phyloP scores from a whole-genome alignment of 345 rosid genomes.

The Brassica rapa region DNA sequence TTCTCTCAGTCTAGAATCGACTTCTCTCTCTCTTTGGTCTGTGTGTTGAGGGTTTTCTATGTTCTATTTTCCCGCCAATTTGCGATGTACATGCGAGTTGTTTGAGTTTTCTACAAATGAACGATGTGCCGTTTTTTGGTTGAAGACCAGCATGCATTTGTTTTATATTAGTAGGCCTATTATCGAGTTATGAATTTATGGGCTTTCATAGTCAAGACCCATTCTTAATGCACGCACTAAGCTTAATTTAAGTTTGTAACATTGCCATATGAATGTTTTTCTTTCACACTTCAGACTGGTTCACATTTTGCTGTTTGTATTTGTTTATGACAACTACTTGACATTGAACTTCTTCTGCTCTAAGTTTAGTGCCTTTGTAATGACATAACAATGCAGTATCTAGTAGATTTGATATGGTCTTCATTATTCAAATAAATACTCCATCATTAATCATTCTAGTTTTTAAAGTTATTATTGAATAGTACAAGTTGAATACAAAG shows the following conservation, averaged over 20 bases:
- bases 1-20: background rate
- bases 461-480: background rate
- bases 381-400: conserved; percentile 23
- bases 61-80: conserved; percentile 40
- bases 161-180: background rate
- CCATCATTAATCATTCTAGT: conserved; percentile 13
- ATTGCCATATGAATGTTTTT: background rate
- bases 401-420: conserved; percentile 17
- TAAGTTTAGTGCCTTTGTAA: background rate
- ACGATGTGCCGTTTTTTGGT: background rate
- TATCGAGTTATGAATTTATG: background rate
- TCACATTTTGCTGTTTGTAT: background rate
- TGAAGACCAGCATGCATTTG: background rate
- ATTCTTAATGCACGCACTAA: conserved; percentile 4
- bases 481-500: conserved; percentile 1
- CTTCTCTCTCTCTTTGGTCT: background rate
- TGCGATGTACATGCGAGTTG: background rate
- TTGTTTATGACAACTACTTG: background rate
- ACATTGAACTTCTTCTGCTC: background rate
- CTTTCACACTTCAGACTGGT: background rate
- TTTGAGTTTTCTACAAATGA: background rate
- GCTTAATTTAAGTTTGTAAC: background rate
- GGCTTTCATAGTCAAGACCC: background rate
- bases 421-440: background rate
- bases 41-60: conserved; percentile 1